Base-by-base conservation (phyloP, 768 basidiomycete genomes). In the Suillus sp. region DNA sequence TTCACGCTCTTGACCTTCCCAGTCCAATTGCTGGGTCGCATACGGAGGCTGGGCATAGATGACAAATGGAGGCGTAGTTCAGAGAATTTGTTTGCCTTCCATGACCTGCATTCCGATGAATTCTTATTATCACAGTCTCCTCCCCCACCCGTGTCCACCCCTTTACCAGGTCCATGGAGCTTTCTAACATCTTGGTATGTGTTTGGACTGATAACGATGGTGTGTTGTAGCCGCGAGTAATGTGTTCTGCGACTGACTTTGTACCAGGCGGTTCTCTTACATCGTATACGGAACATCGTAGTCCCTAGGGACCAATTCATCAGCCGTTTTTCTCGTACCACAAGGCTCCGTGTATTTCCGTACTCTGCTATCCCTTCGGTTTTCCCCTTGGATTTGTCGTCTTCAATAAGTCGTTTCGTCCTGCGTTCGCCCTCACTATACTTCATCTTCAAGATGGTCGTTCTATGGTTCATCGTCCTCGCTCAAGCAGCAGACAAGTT, bases 181-280 rank as follows among this genome's bases (percentile, higher is more conserved):
- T 92, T 93, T 78, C 79, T 91, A 62, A 88, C 87, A 0, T 91
- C 90, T 18, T 84, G 87, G 2, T 93, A 93, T 72, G 84, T 89
- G 66, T 65, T 89, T 42, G 89, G 86, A 0, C 73, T 92, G 55
- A 74, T 91, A 66, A 67, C 86, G 37, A 85, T 91, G 85, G 90
- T 90, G 66, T 70, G 80, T 73, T 9, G 1, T 42, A 11, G 42
- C 8, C 18, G 10, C 30, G 2, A 25, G 27, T 40, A 22, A 56
- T 43, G 50, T 37, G 20, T 25, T 3, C 48, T 55, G 13, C 34
- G 16, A 45, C 16, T 20, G 35, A 40, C 61, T 22, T 42, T 30
- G 20, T 27, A 10, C 64, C 67, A 91, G 90, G 88, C 85, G 14
- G 75, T 93, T 55, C 70, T 92, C 34, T 74, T 92, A 63, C 89